Evolutionary conservation across 805 yeast genomes (phyloP).

Genomic region (Vanderwaltozyma tropicalis): DNA sequence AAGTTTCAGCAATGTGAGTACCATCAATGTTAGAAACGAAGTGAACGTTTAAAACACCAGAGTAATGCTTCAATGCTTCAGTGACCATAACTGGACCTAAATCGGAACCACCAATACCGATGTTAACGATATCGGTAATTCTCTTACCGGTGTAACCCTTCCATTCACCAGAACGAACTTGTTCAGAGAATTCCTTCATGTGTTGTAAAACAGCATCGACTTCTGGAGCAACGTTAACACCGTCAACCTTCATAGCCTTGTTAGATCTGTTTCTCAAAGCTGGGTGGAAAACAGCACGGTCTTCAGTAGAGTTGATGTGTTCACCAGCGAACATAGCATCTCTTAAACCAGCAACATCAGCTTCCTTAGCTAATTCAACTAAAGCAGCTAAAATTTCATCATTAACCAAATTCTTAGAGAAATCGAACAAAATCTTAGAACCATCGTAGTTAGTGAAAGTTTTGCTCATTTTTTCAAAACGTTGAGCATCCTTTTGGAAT

Average conservation of each 20-base stretch:
- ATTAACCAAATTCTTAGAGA: slow-evolving; percentile 86
- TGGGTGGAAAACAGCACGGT: slow-evolving; percentile 92
- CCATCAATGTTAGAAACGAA: slow-evolving; percentile 98
- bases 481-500: slow-evolving; percentile 59
- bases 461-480: slow-evolving; percentile 68
- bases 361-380: slow-evolving; percentile 77
- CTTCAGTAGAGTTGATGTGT: slow-evolving; percentile 91
- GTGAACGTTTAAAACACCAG: slow-evolving; percentile 67
- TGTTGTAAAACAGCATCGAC: slow-evolving; percentile 87
- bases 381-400: slow-evolving; percentile 66
- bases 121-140: slow-evolving; percentile 90
- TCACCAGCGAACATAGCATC: slow-evolving; percentile 88
- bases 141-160: slow-evolving; percentile 92
- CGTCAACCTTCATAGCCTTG: slow-evolving; percentile 82
- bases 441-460: slow-evolving; percentile 79
- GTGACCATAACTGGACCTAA: slow-evolving; percentile 99
- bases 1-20: slow-evolving; percentile 86
- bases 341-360: slow-evolving; percentile 76
- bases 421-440: slow-evolving; percentile 84
- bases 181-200: slow-evolving; percentile 90
- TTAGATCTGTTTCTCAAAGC: slow-evolving; percentile 90
- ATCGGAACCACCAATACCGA: slow-evolving; percentile 98
- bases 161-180: slow-evolving; percentile 89
- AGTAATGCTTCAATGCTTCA: slow-evolving; percentile 89
- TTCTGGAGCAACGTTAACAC: slow-evolving; percentile 79